These are phyloP conservation scores for Fusarium sarcochroum DNA, from an alignment of 2,329 filamentous ascomycete genomes.

Conservation along the genomic window DNA sequence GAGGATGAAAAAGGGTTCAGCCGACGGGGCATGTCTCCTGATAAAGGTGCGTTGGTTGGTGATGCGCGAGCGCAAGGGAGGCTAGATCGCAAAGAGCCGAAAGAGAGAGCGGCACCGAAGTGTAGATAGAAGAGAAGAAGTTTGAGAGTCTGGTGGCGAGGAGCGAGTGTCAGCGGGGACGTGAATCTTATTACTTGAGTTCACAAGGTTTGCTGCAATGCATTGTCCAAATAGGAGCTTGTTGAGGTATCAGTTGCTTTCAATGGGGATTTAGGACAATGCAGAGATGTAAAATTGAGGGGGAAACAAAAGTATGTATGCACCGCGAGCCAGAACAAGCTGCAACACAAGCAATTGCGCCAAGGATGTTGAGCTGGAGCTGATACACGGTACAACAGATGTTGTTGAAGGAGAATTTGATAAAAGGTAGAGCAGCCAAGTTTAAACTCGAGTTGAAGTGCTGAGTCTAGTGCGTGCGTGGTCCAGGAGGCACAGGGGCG, in stretches of 20 bases:
- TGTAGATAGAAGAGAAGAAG: neutral
- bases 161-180: conserved; percentile 29
- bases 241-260: conserved; percentile 1
- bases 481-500: conserved; percentile 43
- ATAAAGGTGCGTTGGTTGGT: conserved; percentile 31
- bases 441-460: conserved; percentile 40
- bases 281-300: conserved; percentile 2
- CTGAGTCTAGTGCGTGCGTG: conserved; percentile 37
- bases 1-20: conserved; percentile 70
- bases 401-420: conserved; percentile 40
- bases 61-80: conserved; percentile 21
- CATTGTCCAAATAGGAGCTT: conserved; percentile 34
- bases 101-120: conserved; percentile 15
- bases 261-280: conserved; percentile 10
- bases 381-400: conserved; percentile 31
- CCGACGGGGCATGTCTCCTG: conserved; percentile 70
- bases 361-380: conserved; percentile 25
- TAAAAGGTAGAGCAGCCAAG: conserved; percentile 27
- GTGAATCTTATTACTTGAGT: conserved; percentile 26
- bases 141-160: conserved; percentile 20
- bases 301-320: conserved; percentile 13
- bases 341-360: conserved; percentile 28
- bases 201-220: conserved; percentile 23
- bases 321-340: conserved; percentile 24
- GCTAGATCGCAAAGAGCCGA: conserved; percentile 21